Conservation (phyloP, 1,139 yeast species). For the Candida neerlandica region DNA sequence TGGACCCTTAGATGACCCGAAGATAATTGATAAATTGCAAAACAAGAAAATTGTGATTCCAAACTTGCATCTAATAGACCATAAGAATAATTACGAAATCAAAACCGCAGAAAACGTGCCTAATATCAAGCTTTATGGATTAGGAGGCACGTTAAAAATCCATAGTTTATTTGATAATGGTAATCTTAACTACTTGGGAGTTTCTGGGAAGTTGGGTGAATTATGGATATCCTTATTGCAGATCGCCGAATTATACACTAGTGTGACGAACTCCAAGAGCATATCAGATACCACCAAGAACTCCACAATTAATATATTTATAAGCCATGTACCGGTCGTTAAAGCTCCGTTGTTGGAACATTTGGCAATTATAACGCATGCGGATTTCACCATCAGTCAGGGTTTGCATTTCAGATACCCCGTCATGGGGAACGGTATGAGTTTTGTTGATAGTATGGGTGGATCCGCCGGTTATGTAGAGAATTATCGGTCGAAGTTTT, state of each 20-base stretch:
- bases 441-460: constrained; percentile 51
- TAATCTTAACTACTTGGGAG: constrained; percentile 23
- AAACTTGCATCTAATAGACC: constrained; percentile 66
- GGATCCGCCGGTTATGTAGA: constrained; percentile 40
- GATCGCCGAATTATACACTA: constrained; percentile 55
- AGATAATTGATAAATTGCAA: constrained; percentile 62
- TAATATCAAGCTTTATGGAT: constrained; percentile 58
- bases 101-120: constrained; percentile 42
- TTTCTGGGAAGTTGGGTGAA: constrained; percentile 68
- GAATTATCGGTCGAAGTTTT: constrained; percentile 61
- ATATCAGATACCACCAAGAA: constrained; percentile 12
- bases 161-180: constrained; percentile 76
- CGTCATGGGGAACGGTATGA: constrained; percentile 69
- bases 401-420: constrained; percentile 75
- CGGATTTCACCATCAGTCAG: constrained; percentile 73
- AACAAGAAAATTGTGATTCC: constrained; percentile 54
- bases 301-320: constrained; percentile 58
- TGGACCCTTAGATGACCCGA: constrained; percentile 76
- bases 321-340: constrained; percentile 70
- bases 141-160: constrained; percentile 72
- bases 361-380: constrained; percentile 64
- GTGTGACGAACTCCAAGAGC: constrained; percentile 14
- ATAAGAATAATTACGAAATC: constrained; percentile 46
- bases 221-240: constrained; percentile 76
- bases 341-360: constrained; percentile 68